Base-by-base conservation (phyloP, 1,139 yeast genomes). In the Blastobotrys petasosporus region DNA sequence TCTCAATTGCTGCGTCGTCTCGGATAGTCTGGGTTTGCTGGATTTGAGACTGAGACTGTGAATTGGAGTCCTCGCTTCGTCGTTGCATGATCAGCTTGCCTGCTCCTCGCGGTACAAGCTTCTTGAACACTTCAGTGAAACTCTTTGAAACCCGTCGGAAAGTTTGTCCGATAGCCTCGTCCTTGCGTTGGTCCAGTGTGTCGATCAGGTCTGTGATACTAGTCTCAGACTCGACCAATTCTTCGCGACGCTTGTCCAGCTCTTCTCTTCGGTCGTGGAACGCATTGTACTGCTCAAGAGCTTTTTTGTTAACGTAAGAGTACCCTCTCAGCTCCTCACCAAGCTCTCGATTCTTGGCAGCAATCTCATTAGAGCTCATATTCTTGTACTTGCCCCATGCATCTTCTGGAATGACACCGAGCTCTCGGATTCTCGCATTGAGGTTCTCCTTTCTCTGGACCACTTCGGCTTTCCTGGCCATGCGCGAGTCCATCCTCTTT, bases 391-490 rank as follows among this genome's bases (percentile, higher is more conserved):
- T 73, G 6, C 71, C 70, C 55, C 86, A 80, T 0, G 94, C 90
- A 50, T 86, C 92, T 58, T 88, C 96, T 0, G 97, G 94, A 29
- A 90, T 70, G 1, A 86, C 84, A 9, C 97, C 97, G 43, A 90
- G 68, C 44, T 86, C 95, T 50, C 94, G 74, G 40, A 88, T 83
- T 57, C 79, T 84, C 51, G 76, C 77, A 52, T 81, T 83, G 23
- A 86, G 67, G 54, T 85, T 94, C 45, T 83, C 86, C 52, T 85
- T 76, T 13, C 95, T 75, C 42, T 74, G 70, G 6, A 69, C 62
- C 46, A 86, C 66, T 9, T 82, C 66, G 0, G 85, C 72, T 55
- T 82, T 84, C 58, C 78, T 82, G 32, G 84, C 75, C 55, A 85
- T 69, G 11, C 73, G 73, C 52, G 76, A 80, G 57, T 86, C 95